Evolutionary conservation across 768 basidiomycete species (phyloP).

Genomic region (Lactifluus piperatus): DNA sequence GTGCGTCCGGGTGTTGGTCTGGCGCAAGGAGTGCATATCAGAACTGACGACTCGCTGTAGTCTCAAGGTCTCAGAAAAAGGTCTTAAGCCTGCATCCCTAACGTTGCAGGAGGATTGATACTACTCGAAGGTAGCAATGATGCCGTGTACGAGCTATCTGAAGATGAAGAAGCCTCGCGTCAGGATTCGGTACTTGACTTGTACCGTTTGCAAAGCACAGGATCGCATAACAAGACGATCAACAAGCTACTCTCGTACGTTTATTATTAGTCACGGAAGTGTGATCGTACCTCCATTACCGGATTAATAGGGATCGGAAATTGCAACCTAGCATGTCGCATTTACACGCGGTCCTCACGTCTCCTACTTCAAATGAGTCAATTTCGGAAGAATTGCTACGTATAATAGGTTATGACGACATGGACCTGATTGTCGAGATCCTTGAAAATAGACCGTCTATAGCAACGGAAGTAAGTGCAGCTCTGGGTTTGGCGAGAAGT

Average conservation of each 20-base stretch:
- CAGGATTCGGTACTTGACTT: slow-evolving; percentile 16
- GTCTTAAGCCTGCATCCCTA: not conserved
- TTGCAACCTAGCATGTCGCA: slow-evolving; percentile 23
- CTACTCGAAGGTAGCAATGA: slow-evolving; percentile 8
- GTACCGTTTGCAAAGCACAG: slow-evolving; percentile 3
- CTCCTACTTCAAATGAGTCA: slow-evolving; percentile 48
- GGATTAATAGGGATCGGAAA: slow-evolving; percentile 23
- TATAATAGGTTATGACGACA: slow-evolving; percentile 73
- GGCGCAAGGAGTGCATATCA: not conserved
- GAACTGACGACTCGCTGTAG: slow-evolving; percentile 4
- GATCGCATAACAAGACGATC: slow-evolving; percentile 4
- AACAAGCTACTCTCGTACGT: slow-evolving; percentile 19
- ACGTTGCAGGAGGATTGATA: not conserved
- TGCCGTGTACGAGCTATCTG: slow-evolving; percentile 3
- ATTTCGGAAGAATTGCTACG: slow-evolving; percentile 76
- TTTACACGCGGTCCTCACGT: slow-evolving; percentile 37
- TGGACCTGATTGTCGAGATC: slow-evolving; percentile 70
- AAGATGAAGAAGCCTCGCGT: slow-evolving; percentile 10
- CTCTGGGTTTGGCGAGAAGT: not conserved
- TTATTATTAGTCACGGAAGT: not conserved
- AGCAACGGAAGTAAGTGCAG: slow-evolving; percentile 38
- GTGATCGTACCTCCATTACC: not conserved
- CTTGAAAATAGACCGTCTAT: slow-evolving; percentile 46
- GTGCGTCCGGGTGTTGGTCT: slow-evolving; percentile 10
- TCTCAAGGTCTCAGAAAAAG: slow-evolving; percentile 8